Base-by-base conservation (phyloP, 83 land plant genomes). In the Isoetes engelmannii region DNA sequence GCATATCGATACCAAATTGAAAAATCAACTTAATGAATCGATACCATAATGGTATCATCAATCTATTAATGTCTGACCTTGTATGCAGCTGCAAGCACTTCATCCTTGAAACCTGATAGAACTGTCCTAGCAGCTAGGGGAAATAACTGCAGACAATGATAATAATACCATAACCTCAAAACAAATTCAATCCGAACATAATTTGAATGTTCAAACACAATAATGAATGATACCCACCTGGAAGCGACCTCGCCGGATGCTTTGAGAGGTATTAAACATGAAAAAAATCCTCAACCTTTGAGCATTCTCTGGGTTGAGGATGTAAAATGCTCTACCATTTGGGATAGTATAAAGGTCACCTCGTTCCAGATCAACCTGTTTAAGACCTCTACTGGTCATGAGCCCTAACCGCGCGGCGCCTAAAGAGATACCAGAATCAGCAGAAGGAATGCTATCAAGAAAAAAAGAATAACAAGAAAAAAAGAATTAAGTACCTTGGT, bases 281-380 rank as follows among this genome's bases (percentile, higher is more conserved):
- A 20, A 20, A 59, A 59, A 59, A 18, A 59, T 42, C 28, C 62
- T 12, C 3, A 59, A 3, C 20, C 62, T 59, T 42, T 59, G 62
- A 7, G 62, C 62, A 20, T 59, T 42, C 18, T 59, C 62, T 19
- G 62, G 18, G 62, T 59, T 59, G 8, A 59, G 19, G 19, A 59
- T 59, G 62, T 59, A 59, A 59, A 59, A 59, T 9, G 28, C 62
- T 8, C 18, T 18, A 37, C 62, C 62, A 12, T 42, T 42, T 7
- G 62, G 62, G 1, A 59, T 59, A 12, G 28, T 42, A 59, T 59
- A 59, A 18, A 59, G 10, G 4, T 59, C 62, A 8, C 62, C 62
- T 19, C 28, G 28, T 59, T 59, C 62, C 12, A 59, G 19, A 37
- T 59, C 62, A 18, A 37, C 3, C 9, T 12, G 4, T 59, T 59